Evolutionary conservation across 2,329 filamentous ascomycete species (phyloP).

Genomic region (Exophiala mesophila): DNA sequence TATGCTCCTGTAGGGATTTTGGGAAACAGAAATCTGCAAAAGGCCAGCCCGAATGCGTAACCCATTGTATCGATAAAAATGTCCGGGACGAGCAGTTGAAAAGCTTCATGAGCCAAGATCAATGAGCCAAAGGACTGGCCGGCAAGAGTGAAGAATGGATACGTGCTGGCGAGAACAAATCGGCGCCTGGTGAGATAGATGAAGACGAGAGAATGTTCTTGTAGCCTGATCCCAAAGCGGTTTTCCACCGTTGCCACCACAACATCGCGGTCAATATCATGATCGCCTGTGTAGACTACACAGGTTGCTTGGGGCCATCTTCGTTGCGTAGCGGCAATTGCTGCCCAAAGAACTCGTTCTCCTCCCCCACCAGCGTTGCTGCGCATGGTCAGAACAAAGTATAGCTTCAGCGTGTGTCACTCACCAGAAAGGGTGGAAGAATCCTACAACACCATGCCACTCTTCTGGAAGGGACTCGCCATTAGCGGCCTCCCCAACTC

Average conservation of each 20-base stretch:
- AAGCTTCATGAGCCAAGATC: conserved; percentile 83
- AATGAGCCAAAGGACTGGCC: conserved; percentile 92
- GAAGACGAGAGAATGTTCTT: conserved; percentile 77
- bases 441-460: conserved; percentile 84
- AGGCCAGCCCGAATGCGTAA: conserved; percentile 82
- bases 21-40: conserved; percentile 77
- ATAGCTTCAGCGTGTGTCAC: conserved; percentile 25
- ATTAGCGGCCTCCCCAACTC: conserved; percentile 41
- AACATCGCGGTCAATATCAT: conserved; percentile 73
- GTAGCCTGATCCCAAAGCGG: conserved; percentile 87
- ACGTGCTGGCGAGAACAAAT: conserved; percentile 80
- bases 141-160: conserved; percentile 85
- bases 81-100: conserved; percentile 85
- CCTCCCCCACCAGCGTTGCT: conserved; percentile 95
- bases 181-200: conserved; percentile 84
- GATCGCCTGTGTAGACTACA: conserved; percentile 91
- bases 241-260: conserved; percentile 75
- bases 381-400: conserved; percentile 10
- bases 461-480: conserved; percentile 47
- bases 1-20: conserved; percentile 82
- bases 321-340: conserved; percentile 82
- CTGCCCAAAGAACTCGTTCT: conserved; percentile 93
- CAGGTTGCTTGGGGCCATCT: conserved; percentile 85
- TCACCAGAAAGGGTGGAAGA: conserved; percentile 97
- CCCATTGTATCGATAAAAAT: conserved; percentile 98